phyloP scores from a whole-genome alignment of 2,329 filamentous ascomycete genomes.

The Hymenoscyphus scutula region DNA sequence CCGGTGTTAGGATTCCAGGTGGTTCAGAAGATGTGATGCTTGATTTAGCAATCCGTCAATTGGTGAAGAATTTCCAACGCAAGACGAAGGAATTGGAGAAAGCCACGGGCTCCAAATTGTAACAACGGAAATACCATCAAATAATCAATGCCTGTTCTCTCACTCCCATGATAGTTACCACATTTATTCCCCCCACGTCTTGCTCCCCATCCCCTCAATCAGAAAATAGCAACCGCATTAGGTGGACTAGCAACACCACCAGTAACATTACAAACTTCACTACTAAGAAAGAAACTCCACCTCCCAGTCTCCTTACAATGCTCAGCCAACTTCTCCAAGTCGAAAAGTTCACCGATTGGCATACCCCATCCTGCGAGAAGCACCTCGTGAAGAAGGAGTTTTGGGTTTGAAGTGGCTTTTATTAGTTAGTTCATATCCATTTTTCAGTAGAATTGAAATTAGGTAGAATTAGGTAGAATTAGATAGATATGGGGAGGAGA shows the following conservation, averaged over 20 bases:
- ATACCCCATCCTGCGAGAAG: constrained; percentile 32
- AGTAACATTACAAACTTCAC: constrained; percentile 50
- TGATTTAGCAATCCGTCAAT: constrained; percentile 65
- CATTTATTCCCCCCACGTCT: not conserved
- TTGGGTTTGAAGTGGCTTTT: not conserved
- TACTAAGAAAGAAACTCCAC: constrained; percentile 63
- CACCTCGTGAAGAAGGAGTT: constrained; percentile 4
- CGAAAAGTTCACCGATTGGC: constrained; percentile 34
- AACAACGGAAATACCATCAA: constrained; percentile 19
- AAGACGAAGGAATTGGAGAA: constrained; percentile 53
- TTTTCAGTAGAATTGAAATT: not conserved
- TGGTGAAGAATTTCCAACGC: constrained; percentile 66
- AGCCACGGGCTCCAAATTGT: constrained; percentile 44
- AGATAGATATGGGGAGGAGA: not conserved
- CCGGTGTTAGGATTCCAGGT: constrained; percentile 61
- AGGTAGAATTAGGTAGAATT: not conserved
- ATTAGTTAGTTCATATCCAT: not conserved
- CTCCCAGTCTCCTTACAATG: constrained; percentile 51
- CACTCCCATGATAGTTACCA: not conserved
- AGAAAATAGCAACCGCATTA: constrained; percentile 31
- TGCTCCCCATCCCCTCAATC: not conserved
- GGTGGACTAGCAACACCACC: constrained; percentile 29
- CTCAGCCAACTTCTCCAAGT: constrained; percentile 32
- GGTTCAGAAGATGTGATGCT: constrained; percentile 72
- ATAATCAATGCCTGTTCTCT: not conserved